Conservation (phyloP, 352 stramenopile species). For the Globisporangium recalcitrans region DNA sequence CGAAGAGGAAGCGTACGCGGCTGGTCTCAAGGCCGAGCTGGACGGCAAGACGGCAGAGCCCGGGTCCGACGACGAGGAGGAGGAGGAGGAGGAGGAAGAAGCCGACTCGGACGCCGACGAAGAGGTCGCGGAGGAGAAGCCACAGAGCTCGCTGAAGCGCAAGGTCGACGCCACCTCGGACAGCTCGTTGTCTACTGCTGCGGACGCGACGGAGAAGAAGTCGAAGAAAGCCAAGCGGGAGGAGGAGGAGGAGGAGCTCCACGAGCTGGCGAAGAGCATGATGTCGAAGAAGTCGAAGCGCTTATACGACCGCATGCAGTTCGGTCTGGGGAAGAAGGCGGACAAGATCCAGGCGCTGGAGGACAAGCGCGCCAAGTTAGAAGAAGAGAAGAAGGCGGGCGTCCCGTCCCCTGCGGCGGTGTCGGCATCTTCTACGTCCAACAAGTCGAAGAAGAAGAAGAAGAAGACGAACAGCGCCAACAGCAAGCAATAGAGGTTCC, state of each 20-base stretch:
- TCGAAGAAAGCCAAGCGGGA: conserved; percentile 77
- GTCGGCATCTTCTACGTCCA: background rate
- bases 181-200: background rate
- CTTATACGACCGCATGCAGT: conserved; percentile 90
- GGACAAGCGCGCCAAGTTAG: conserved; percentile 68
- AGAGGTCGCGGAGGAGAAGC: conserved; percentile 25
- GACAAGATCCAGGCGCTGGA: conserved; percentile 84
- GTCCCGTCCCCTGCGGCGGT: conserved; percentile 15
- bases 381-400: conserved; percentile 51
- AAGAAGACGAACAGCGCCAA: conserved; percentile 20
- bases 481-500: conserved; percentile 15
- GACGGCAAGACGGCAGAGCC: conserved; percentile 37
- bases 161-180: conserved; percentile 22
- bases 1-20: conserved; percentile 66
- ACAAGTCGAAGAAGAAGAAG: conserved; percentile 25
- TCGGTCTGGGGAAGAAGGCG: conserved; percentile 84
- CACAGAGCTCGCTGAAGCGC: conserved; percentile 38
- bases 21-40: conserved; percentile 76
- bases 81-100: conserved; percentile 26
- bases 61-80: conserved; percentile 29
- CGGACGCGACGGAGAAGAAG: conserved; percentile 37
- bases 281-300: conserved; percentile 92
- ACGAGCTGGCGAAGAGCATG: conserved; percentile 87
- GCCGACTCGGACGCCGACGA: conserved; percentile 35
- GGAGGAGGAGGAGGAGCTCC: conserved; percentile 70